Base-by-base conservation (phyloP, 2,329 filamentous ascomycete species). In the Remersonia thermophila region DNA sequence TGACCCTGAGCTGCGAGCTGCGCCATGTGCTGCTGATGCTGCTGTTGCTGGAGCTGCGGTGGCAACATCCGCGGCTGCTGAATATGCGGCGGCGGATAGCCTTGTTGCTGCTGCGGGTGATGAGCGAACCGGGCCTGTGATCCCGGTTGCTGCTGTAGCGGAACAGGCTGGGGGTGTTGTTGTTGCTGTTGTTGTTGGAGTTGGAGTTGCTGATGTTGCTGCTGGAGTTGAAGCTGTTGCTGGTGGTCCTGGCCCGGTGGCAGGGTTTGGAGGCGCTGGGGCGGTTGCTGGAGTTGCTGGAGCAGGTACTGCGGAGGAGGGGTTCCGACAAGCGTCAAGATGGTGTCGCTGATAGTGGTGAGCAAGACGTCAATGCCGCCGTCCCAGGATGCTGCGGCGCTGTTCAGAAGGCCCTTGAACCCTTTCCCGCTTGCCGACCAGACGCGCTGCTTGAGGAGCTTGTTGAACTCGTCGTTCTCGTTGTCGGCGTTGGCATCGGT, bases 321-420 rank as follows among this genome's bases (percentile, higher is more conserved):
- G 28, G 38, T 37, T 13, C 43, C 42, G 33, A 43, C 48, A 27
- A 63, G 36, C 3, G 55, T 49, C 29, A 62, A 56, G 18, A 74
- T 47, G 11, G 58, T 60, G 13, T 65, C 62, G 48, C 73, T 67
- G 7, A 70, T 55, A 13, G 61, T 59, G 31, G 53, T 52, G 17
- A 76, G 55, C 44, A 74, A 47, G 5, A 47, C 54, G 37, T 65
- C 63, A 20, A 67, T 59, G 7, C 67, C 62, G 27, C 56, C 56
- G 23, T 55, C 51, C 20, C 56, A 53, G 42, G 51, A 54, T 5
- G 60, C 65, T 6, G 67, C 68, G 2, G 65, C 69, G 36, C 67
- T 60, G 3, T 56, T 60, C 26, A 52, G 49, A 32, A 74, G 61
- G 1, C 69, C 68, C 27, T 56, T 54, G 65, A 69, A 73, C 14